Base-by-base conservation (phyloP, 2,329 filamentous ascomycete species). In the Nigrospora oryzae region DNA sequence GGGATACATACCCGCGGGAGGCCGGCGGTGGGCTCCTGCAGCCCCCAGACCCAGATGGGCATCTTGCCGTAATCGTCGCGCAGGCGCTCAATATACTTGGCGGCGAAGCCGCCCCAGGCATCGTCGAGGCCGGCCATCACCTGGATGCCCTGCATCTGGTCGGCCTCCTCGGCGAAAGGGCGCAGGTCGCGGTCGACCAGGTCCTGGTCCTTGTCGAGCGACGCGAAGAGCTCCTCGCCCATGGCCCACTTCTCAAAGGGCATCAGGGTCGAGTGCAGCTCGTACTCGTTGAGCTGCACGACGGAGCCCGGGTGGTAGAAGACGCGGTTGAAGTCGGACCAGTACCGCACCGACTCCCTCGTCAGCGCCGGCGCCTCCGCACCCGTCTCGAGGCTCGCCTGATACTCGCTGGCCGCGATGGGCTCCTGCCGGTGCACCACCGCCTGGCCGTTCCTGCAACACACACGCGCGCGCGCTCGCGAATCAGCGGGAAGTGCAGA, bases 311-410 rank as follows among this genome's bases (percentile, higher is more conserved):
- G 93, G 60, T 97, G 90, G 61, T 86, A 96, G 65, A 82, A 98
- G n/a, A 93, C 78, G 23, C 89, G 81, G 54, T 88, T 94, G 65
- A 89, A 97, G 64, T 98, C 93, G 31, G 89, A 95, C 91, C 93
- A 98, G 67, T 93, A 97, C 44, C 89, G 80, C n/a, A 97, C 86
- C 11, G 79, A 77, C 7, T 81, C 77, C 1, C 81, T 73, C 1
- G 75, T 84, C 16, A 95, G 73, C 34, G 34, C 67, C 0, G 85
- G 77, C 6, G 83, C 73, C 3, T 77, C 63, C 5, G 76, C 61
- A 17, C 89, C 89, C 30, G 79, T 66, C 53, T 96, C 86, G 3
- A 97, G 78, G 51, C 81, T 84, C 56, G 79, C 75, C 58, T 94
- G 89, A 62, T 95, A 97, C 39, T 80, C 71, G 58, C 79, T 89